phyloP scores from a whole-genome alignment of 2,329 filamentous ascomycete genomes.

The Phialophora verrucosa region DNA sequence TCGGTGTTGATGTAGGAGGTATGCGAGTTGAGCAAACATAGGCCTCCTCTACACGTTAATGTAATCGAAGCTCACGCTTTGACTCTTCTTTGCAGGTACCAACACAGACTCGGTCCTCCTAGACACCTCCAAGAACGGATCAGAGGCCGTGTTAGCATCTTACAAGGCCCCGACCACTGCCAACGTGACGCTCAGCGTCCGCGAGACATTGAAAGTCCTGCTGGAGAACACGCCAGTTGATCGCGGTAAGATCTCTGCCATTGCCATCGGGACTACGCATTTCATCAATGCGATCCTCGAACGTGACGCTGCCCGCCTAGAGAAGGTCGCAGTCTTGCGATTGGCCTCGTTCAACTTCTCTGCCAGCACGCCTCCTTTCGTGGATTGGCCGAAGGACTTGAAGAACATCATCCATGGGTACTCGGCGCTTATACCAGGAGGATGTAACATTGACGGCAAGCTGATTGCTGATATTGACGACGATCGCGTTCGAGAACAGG shows the following conservation, averaged over 20 bases:
- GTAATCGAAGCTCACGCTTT: not conserved
- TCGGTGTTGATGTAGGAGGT: slow-evolving; percentile 3
- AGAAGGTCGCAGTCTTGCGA: slow-evolving; percentile 59
- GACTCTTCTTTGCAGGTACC: slow-evolving; percentile 13
- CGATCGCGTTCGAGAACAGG: slow-evolving; percentile 48
- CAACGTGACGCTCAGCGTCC: slow-evolving; percentile 51
- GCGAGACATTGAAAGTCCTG: slow-evolving; percentile 46
- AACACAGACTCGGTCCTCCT: slow-evolving; percentile 34
- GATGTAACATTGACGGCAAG: slow-evolving; percentile 56
- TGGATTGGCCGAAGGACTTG: slow-evolving; percentile 56
- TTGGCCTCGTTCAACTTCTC: slow-evolving; percentile 48
- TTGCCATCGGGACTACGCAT: slow-evolving; percentile 60
- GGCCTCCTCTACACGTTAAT: not conserved
- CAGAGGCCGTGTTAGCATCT: slow-evolving; percentile 45
- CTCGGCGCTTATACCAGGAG: slow-evolving; percentile 56
- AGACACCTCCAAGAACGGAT: slow-evolving; percentile 38
- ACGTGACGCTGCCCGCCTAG: slow-evolving; percentile 56
- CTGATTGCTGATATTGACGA: slow-evolving; percentile 49
- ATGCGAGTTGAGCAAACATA: not conserved
- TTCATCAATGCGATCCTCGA: slow-evolving; percentile 59
- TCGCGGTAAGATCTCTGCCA: slow-evolving; percentile 47
- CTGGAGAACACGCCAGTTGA: slow-evolving; percentile 45
- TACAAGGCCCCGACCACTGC: slow-evolving; percentile 50
- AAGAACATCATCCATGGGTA: slow-evolving; percentile 55
- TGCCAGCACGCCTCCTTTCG: slow-evolving; percentile 50